Evolutionary conservation across 1,139 yeast genomes (phyloP).

Genomic region (Saccharomyces pastorianus): DNA sequence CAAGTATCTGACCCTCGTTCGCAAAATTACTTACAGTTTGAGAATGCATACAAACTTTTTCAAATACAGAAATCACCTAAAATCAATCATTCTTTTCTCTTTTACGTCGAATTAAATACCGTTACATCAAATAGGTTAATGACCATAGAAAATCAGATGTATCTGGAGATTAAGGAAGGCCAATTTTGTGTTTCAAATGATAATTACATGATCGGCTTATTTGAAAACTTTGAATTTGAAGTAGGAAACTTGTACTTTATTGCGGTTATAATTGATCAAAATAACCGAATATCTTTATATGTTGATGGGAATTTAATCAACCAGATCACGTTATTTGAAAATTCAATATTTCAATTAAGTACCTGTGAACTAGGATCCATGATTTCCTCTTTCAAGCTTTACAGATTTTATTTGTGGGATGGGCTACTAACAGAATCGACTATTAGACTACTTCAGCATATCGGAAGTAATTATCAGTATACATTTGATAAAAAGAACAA

Average conservation of each 20-base stretch:
- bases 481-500: background rate
- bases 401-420: constrained; percentile 12
- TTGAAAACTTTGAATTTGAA: constrained; percentile 24
- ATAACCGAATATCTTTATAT: constrained; percentile 13
- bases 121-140: constrained; percentile 23
- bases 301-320: constrained; percentile 21
- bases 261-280: constrained; percentile 9
- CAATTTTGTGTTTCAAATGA: constrained; percentile 25
- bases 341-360: constrained; percentile 2
- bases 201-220: constrained; percentile 23
- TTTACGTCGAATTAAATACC: constrained; percentile 19
- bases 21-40: constrained; percentile 20
- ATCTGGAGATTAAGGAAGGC: constrained; percentile 24
- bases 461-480: constrained; percentile 7
- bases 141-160: constrained; percentile 18
- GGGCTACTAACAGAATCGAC: constrained; percentile 8
- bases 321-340: constrained; percentile 13
- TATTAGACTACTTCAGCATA: constrained; percentile 5
- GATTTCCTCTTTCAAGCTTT: constrained; percentile 25
- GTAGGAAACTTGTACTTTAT: constrained; percentile 15
- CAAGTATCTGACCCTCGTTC: constrained; percentile 13
- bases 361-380: constrained; percentile 26
- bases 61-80: constrained; percentile 1
- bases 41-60: constrained; percentile 18
- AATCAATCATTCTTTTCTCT: constrained; percentile 13